Evolutionary conservation across 371 early-diverging fungal genomes (phyloP).

Genomic region (Circinella minor): DNA sequence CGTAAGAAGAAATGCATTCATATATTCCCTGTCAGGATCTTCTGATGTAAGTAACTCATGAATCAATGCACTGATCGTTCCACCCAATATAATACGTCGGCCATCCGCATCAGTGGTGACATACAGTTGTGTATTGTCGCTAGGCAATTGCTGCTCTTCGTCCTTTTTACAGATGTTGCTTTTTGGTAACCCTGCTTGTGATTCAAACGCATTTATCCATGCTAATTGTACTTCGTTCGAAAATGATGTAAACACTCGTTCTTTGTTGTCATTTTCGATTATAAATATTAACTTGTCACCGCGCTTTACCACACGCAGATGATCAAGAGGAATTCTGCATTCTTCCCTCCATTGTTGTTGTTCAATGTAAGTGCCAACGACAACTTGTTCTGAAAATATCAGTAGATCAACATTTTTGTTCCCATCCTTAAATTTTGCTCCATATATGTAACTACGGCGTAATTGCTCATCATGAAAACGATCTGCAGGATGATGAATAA

Average conservation of each 20-base stretch:
- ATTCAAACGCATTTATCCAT: slow-evolving; percentile 17
- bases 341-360: slow-evolving; percentile 13
- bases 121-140: slow-evolving; percentile 4
- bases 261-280: not conserved
- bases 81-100: slow-evolving; percentile 44
- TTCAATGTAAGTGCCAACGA: slow-evolving; percentile 13
- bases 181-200: not conserved
- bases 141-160: not conserved
- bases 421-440: slow-evolving; percentile 29
- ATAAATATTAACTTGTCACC: not conserved
- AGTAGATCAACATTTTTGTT: slow-evolving; percentile 24
- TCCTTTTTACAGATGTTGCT: slow-evolving; percentile 1
- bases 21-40: slow-evolving; percentile 10
- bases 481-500: slow-evolving; percentile 6
- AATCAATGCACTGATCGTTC: slow-evolving; percentile 67
- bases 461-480: not conserved
- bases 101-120: not conserved
- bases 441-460: slow-evolving; percentile 17
- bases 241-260: slow-evolving; percentile 3
- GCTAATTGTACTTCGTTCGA: slow-evolving; percentile 2
- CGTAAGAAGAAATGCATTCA: slow-evolving; percentile 57
- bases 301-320: slow-evolving; percentile 14
- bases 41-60: slow-evolving; percentile 68
- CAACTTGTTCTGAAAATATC: slow-evolving; percentile 16
- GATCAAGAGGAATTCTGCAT: slow-evolving; percentile 13